phyloP scores from a whole-genome alignment of 306 rosid species.

The Sphenostylis stenocarpa region DNA sequence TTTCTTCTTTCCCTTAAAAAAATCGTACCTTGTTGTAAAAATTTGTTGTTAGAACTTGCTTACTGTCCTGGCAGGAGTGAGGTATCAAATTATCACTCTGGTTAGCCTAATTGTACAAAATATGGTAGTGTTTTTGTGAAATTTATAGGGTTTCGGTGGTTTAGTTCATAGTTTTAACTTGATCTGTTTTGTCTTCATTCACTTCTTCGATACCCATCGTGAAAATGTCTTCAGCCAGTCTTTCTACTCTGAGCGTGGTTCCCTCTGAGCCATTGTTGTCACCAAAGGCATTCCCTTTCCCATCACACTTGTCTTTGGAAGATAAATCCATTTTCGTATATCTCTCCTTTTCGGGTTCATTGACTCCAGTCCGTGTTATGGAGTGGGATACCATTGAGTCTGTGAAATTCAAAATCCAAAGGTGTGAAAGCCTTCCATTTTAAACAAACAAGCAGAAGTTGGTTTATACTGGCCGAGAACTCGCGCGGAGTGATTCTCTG shows the following conservation, averaged over 20 bases:
- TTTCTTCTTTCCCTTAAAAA: constrained; percentile 19
- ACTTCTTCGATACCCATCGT: background rate
- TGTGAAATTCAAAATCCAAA: constrained; percentile 76
- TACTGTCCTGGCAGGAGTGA: constrained; percentile 35
- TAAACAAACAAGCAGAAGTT: constrained; percentile 80
- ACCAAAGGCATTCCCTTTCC: constrained; percentile 38
- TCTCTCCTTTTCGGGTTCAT: constrained; percentile 60
- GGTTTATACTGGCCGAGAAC: constrained; percentile 82
- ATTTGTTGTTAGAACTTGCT: background rate
- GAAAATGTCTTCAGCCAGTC: constrained; percentile 80
- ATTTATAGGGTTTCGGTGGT: constrained; percentile 16
- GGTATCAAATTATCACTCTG: background rate
- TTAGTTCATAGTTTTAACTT: constrained; percentile 16
- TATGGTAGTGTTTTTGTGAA: constrained; percentile 37
- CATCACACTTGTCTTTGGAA: constrained; percentile 41
- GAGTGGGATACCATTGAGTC: constrained; percentile 76
- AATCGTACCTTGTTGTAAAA: constrained; percentile 7
- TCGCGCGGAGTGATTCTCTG: constrained; percentile 62
- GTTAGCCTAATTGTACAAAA: constrained; percentile 31
- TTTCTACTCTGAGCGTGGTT: constrained; percentile 54
- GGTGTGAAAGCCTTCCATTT: constrained; percentile 60
- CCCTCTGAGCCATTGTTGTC: constrained; percentile 49
- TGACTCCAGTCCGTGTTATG: constrained; percentile 70
- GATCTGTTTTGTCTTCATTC: background rate
- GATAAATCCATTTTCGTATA: constrained; percentile 60